phyloP scores from a whole-genome alignment of 192 early-diverging fungal species.

The Dispira parvispora region DNA sequence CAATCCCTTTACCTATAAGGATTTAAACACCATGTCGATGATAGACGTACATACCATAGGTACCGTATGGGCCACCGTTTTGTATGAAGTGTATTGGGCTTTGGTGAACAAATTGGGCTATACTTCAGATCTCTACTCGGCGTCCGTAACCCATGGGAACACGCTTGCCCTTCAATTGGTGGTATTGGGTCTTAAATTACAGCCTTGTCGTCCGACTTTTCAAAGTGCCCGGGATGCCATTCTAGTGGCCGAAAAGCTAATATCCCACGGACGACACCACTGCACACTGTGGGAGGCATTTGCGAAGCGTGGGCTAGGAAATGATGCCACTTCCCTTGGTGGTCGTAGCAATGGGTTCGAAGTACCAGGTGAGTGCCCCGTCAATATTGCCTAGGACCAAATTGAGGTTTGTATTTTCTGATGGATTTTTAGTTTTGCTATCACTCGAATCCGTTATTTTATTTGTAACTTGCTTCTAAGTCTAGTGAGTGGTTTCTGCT shows the following conservation, averaged over 20 bases:
- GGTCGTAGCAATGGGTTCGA: too few species aligned
- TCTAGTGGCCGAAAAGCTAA: conserved; percentile 38
- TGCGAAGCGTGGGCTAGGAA: conserved; percentile 80
- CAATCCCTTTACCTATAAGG: conserved; percentile 13
- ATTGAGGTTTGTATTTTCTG: too few species aligned
- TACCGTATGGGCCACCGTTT: conserved; percentile 28
- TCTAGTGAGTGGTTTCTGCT: too few species aligned
- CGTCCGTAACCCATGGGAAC: conserved; percentile 38
- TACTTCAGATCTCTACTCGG: conserved; percentile 9
- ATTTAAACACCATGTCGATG: conserved; percentile 14
- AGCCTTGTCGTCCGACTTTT: conserved; percentile 57
- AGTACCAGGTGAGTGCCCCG: too few species aligned
- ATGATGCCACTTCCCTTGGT: conserved; percentile 27
- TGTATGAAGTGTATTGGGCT: conserved; percentile 33
- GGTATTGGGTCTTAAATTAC: conserved; percentile 52
- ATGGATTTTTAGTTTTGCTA: too few species aligned
- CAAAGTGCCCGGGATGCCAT: conserved; percentile 57
- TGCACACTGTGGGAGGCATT: conserved; percentile 64
- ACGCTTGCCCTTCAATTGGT: conserved; percentile 51
- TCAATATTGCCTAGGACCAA: too few species aligned
- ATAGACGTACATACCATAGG: conserved; percentile 25
- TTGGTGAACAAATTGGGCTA: conserved; percentile 18
- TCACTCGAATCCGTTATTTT: too few species aligned
- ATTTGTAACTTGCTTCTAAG: too few species aligned
- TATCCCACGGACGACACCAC: conserved; percentile 42